Evolutionary conservation across 176 grass and related monocot species (phyloP).

Genomic region (Urochloa ruziziensis): DNA sequence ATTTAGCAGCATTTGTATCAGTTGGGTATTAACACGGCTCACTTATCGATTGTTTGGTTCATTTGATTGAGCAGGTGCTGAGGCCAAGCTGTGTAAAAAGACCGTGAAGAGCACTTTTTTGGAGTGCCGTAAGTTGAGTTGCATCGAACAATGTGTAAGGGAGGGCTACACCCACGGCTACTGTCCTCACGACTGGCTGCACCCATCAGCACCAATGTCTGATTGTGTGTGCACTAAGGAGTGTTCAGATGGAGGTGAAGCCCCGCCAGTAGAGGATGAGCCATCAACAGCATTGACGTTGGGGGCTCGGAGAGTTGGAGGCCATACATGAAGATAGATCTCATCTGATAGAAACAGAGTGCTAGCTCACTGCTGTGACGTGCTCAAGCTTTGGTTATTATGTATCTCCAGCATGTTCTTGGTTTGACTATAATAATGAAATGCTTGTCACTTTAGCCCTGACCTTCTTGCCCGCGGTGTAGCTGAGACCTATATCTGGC

Average conservation of each 20-base stretch:
- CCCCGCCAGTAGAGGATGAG: not conserved
- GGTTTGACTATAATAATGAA: not conserved
- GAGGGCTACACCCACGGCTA: not conserved
- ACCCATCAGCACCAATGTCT: no score
- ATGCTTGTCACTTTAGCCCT: not conserved
- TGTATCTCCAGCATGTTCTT: not conserved
- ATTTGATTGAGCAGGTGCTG: not conserved
- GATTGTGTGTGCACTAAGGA: conserved; percentile 12
- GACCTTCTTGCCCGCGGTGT: no score
- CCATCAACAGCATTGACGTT: not conserved
- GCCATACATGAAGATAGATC: not conserved
- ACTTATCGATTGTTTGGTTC: not conserved
- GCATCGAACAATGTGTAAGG: not conserved
- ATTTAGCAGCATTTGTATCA: no score
- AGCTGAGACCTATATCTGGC: no score
- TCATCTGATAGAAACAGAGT: not conserved
- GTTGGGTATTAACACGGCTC: no score
- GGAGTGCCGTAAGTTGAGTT: not conserved
- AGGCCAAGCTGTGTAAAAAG: not conserved
- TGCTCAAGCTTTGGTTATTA: no score
- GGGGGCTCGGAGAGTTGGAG: not conserved
- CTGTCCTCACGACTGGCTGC: no score
- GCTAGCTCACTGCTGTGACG: not conserved
- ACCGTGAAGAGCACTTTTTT: not conserved
- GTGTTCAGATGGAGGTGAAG: not conserved